phyloP scores from a whole-genome alignment of 2,329 filamentous ascomycete genomes.

The Xylariaceae sp. region DNA sequence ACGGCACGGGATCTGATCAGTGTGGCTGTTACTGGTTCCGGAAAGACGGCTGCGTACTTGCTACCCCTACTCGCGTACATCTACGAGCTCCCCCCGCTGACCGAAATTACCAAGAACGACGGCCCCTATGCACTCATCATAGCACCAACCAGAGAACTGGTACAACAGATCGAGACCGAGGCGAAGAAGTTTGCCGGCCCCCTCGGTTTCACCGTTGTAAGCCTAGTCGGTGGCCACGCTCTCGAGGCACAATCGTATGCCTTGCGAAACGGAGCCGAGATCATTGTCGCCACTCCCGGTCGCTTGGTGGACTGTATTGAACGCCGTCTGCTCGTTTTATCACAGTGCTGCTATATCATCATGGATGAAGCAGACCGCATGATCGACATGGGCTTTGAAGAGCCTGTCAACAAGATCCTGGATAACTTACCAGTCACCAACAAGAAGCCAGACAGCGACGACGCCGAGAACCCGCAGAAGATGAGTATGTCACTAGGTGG shows the following conservation, averaged over 20 bases:
- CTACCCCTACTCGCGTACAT: conserved; percentile 93
- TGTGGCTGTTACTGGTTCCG: conserved; percentile 95
- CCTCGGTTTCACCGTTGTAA: conserved; percentile 88
- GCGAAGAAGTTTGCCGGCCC: conserved; percentile 86
- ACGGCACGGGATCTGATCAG: conserved; percentile 94
- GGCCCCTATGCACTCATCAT: conserved; percentile 96
- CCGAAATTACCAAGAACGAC: conserved; percentile 82
- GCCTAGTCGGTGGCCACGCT: conserved; percentile 94
- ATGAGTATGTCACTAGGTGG: conserved; percentile 75
- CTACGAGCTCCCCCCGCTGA: conserved; percentile 75
- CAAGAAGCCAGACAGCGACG: conserved; percentile 90
- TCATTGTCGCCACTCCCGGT: conserved; percentile 96
- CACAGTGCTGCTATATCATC: conserved; percentile 97
- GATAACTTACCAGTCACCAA: conserved; percentile 88
- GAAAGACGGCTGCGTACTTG: conserved; percentile 94
- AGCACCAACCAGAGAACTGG: conserved; percentile 91
- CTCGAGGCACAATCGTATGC: conserved; percentile 90
- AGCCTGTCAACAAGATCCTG: conserved; percentile 94
- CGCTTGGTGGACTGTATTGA: conserved; percentile 97
- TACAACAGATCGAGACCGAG: conserved; percentile 93
- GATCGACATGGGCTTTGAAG: conserved; percentile 98
- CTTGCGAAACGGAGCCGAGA: conserved; percentile 86
- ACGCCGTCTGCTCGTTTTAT: conserved; percentile 78
- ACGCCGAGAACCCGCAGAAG: conserved; percentile 75
- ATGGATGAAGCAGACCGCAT: conserved; percentile 99